Evolutionary conservation across 2,329 filamentous ascomycete genomes (phyloP).

Genomic region (Sporothrix luriei): DNA sequence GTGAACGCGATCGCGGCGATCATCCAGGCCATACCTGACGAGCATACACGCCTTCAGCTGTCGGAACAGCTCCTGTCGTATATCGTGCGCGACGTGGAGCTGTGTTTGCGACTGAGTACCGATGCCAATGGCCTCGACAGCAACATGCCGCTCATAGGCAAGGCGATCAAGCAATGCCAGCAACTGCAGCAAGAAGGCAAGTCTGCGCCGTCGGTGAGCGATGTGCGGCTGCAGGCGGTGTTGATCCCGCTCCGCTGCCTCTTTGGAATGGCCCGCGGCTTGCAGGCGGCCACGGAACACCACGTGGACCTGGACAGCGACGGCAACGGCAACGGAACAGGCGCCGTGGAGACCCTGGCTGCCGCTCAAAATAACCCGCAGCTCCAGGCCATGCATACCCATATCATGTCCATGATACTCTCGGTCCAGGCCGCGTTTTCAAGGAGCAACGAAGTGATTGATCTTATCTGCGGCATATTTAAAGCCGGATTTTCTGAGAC

Average conservation of each 20-base stretch:
- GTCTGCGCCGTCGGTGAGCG: slow-evolving; percentile 42
- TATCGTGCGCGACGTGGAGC: slow-evolving; percentile 63
- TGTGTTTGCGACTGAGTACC: slow-evolving; percentile 45
- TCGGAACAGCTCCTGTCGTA: slow-evolving; percentile 63
- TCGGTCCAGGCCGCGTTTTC: slow-evolving; percentile 57
- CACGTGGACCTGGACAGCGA: slow-evolving; percentile 59
- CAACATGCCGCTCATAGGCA: slow-evolving; percentile 33
- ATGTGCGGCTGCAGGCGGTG: slow-evolving; percentile 54
- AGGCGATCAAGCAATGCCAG: slow-evolving; percentile 38
- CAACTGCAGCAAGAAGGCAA: slow-evolving; percentile 28
- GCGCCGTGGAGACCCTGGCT: neutral
- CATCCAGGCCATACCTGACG: slow-evolving; percentile 68
- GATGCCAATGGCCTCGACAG: slow-evolving; percentile 34
- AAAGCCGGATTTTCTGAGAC: slow-evolving; percentile 75
- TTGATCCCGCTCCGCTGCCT: slow-evolving; percentile 67
- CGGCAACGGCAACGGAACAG: neutral
- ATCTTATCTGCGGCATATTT: slow-evolving; percentile 71
- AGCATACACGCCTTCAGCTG: slow-evolving; percentile 56
- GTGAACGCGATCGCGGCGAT: slow-evolving; percentile 74
- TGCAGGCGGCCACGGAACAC: slow-evolving; percentile 69
- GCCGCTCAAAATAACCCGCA: slow-evolving; percentile 33
- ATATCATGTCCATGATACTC: slow-evolving; percentile 52
- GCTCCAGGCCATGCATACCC: slow-evolving; percentile 48
- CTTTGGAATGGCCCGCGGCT: slow-evolving; percentile 68
- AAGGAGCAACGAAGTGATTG: slow-evolving; percentile 66